Evolutionary conservation across 441 rosid genomes (phyloP).

Genomic region (Arabidopsis lyrata): DNA sequence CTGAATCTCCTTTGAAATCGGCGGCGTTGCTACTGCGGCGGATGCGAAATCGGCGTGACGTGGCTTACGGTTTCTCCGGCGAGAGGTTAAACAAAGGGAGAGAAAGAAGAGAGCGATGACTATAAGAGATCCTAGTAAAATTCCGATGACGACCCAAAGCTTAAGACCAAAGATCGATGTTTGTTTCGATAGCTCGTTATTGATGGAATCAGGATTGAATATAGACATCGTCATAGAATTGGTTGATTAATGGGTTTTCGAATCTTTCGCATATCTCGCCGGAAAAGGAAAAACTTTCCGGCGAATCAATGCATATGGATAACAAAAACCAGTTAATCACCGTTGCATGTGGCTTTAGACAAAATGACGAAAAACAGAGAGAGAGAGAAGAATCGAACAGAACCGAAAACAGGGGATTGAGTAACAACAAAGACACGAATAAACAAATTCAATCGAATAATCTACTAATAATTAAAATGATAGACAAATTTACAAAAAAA

Average conservation of each 20-base stretch:
- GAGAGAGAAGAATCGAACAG: constrained; percentile 36
- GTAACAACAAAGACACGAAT: constrained; percentile 29
- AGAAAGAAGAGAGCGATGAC: constrained; percentile 83
- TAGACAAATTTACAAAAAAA: background rate
- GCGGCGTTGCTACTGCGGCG: constrained; percentile 55
- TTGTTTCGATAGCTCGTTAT: constrained; percentile 79
- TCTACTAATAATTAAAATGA: background rate
- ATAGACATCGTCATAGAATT: constrained; percentile 51
- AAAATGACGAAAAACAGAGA: constrained; percentile 3
- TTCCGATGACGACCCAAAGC: constrained; percentile 92
- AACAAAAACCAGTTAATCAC: constrained; percentile 25
- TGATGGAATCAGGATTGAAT: constrained; percentile 72
- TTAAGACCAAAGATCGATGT: constrained; percentile 94
- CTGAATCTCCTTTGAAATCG: constrained; percentile 83
- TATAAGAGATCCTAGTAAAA: constrained; percentile 79
- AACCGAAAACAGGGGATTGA: constrained; percentile 16
- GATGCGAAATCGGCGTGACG: constrained; percentile 37
- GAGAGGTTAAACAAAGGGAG: constrained; percentile 91
- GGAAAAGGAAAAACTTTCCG: constrained; percentile 23
- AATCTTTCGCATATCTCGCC: constrained; percentile 33
- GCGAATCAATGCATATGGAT: constrained; percentile 32
- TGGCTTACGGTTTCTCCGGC: constrained; percentile 59
- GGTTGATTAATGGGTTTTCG: background rate
- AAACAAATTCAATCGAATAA: constrained; percentile 31
- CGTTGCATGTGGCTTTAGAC: constrained; percentile 43